These are phyloP conservation scores for Trichosporon asahii DNA, from an alignment of 1,284 basidiomycete species.

Conservation along the genomic window DNA sequence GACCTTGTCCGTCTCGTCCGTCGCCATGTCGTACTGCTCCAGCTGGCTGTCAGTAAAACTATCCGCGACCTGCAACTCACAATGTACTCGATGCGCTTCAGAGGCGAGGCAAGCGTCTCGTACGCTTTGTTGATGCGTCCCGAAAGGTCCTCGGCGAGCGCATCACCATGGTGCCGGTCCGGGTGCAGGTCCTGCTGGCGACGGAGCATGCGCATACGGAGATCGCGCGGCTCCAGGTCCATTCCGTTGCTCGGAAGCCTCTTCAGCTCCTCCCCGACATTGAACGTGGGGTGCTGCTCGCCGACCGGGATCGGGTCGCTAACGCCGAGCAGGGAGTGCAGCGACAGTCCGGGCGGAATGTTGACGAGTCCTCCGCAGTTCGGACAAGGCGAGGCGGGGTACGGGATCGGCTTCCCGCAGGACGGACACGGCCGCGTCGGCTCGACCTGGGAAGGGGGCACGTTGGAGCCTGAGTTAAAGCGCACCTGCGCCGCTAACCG, in stretches of 20 bases:
- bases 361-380: constrained; percentile 36
- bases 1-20: constrained; percentile 70
- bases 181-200: constrained; percentile 48
- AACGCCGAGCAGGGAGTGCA: constrained; percentile 44
- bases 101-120: constrained; percentile 42
- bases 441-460: constrained; percentile 13
- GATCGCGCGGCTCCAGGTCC: constrained; percentile 37
- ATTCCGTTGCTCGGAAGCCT: constrained; percentile 40
- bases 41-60: constrained; percentile 50
- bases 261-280: constrained; percentile 35
- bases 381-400: constrained; percentile 45
- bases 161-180: constrained; percentile 39
- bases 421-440: constrained; percentile 34
- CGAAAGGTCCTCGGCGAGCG: constrained; percentile 42
- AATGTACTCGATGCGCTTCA: constrained; percentile 49
- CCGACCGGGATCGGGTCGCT: constrained; percentile 27
- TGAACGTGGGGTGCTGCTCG: constrained; percentile 18
- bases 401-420: constrained; percentile 32
- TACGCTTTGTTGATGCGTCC: constrained; percentile 50
- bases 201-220: constrained; percentile 39
- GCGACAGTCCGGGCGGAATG: constrained; percentile 40
- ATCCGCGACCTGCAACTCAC: constrained; percentile 28
- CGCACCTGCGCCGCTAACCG: neutral
- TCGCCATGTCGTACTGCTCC: constrained; percentile 59
- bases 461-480: neutral